Percentiles rank a stretch among this genome's conserved stretches.
phyloP scores from a whole-genome alignment of 805 yeast species.

The Helenozyma rhizophorensis region DNA sequence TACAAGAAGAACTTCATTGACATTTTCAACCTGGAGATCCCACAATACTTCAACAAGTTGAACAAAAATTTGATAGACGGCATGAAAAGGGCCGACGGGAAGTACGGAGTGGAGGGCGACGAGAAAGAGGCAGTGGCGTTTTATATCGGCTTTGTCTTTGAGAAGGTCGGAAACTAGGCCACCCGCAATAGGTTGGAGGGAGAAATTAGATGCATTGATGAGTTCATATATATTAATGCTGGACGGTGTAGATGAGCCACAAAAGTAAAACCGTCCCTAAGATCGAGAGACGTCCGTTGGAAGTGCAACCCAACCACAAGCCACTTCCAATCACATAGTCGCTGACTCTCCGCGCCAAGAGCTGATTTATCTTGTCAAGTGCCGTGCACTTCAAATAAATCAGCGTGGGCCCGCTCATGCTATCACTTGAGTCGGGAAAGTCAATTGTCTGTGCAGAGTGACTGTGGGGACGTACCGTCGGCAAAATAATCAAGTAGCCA shows the following conservation, averaged over 20 bases:
- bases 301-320: conserved; percentile 32
- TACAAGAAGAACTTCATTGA: conserved; percentile 76
- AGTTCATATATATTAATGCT: too few species aligned
- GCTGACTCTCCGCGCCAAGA: conserved; percentile 20
- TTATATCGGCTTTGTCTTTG: conserved; percentile 80
- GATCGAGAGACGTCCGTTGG: conserved; percentile 27
- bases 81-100: conserved; percentile 72
- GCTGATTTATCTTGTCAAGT: conserved; percentile 25
- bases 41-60: conserved; percentile 54
- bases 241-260: conserved; percentile 5
- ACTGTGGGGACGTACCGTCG: conserved; percentile 4
- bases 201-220: too few species aligned
- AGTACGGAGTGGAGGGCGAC: conserved; percentile 81
- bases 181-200: background rate
- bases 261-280: conserved; percentile 14
- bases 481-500: conserved; percentile 14
- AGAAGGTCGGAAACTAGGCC: conserved; percentile 39
- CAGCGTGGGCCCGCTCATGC: conserved; percentile 38
- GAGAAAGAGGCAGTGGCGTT: conserved; percentile 90
- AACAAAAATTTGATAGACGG: conserved; percentile 63
- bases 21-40: conserved; percentile 76
- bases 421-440: conserved; percentile 2
- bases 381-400: conserved; percentile 33
- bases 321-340: conserved; percentile 31
- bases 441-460: background rate